These are phyloP conservation scores for Ceratocystis colombiana DNA, from an alignment of 2,329 filamentous ascomycete genomes.

Conservation along the genomic window DNA sequence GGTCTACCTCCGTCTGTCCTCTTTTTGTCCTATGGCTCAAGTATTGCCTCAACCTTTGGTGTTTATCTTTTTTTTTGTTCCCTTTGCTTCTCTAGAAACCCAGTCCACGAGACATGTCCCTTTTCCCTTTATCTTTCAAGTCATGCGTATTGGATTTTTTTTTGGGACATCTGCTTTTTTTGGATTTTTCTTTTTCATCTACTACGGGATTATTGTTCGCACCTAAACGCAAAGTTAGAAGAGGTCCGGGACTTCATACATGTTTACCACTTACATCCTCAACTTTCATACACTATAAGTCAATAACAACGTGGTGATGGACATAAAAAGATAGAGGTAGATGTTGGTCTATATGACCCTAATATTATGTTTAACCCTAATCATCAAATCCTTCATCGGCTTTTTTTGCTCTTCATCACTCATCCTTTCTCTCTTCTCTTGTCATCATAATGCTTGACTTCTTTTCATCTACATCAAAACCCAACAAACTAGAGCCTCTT, in stretches of 20 bases:
- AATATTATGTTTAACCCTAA: neutral
- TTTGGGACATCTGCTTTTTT: slow-evolving; percentile 19
- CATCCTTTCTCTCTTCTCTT: neutral
- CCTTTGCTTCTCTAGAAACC: too few species aligned
- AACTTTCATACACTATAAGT: too few species aligned
- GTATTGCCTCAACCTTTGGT: too few species aligned
- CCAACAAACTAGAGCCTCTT: too few species aligned
- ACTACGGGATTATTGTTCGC: slow-evolving; percentile 12
- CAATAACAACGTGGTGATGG: too few species aligned
- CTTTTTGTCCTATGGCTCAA: too few species aligned
- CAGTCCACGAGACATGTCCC: neutral
- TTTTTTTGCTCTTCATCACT: neutral
- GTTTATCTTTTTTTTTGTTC: too few species aligned
- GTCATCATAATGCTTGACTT: neutral
- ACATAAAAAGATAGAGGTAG: neutral
- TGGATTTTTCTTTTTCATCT: slow-evolving; percentile 13
- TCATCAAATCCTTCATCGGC: neutral
- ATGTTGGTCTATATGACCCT: neutral
- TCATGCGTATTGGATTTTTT: slow-evolving; percentile 16
- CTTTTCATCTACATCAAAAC: neutral
- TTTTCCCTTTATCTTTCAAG: neutral
- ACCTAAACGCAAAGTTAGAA: neutral
- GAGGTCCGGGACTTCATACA: neutral
- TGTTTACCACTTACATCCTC: neutral
- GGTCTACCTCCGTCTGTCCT: too few species aligned